Percentiles rank a stretch among this genome's conserved stretches.
These are phyloP conservation scores for Candida neerlandica DNA, from an alignment of 1,139 yeast species.

Conservation along the genomic window DNA sequence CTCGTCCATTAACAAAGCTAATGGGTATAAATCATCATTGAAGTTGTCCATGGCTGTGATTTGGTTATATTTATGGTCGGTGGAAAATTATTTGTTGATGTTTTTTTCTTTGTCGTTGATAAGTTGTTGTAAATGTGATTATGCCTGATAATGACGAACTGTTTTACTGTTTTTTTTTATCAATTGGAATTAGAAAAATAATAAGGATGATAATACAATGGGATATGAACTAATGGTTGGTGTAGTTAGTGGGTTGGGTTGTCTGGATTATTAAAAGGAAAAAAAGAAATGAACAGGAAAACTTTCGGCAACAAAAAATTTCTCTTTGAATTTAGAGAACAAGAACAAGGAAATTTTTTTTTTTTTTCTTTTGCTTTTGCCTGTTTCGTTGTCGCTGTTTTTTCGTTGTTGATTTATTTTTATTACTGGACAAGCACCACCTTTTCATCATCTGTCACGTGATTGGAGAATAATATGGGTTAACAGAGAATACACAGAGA, in stretches of 20 bases:
- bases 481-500: neutral
- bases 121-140: neutral
- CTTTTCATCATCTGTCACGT: neutral
- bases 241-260: neutral
- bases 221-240: neutral
- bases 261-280: neutral
- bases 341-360: conserved; percentile 3
- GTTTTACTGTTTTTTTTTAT: neutral
- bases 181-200: neutral
- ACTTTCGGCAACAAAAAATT: neutral
- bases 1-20: conserved; percentile 96
- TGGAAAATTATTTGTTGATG: neutral
- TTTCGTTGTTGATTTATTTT: neutral
- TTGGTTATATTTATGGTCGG: neutral
- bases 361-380: neutral
- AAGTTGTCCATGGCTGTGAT: conserved; percentile 37
- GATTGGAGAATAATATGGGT: neutral
- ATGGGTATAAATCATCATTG: conserved; percentile 79
- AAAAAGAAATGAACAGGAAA: neutral
- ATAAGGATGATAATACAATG: neutral
- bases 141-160: neutral
- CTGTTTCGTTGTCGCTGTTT: conserved; percentile 1
- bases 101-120: conserved; percentile 5
- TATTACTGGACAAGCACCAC: neutral
- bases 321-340: neutral